phyloP scores from a whole-genome alignment of 169 alveolate species.

The Nephromyces sp. region DNA sequence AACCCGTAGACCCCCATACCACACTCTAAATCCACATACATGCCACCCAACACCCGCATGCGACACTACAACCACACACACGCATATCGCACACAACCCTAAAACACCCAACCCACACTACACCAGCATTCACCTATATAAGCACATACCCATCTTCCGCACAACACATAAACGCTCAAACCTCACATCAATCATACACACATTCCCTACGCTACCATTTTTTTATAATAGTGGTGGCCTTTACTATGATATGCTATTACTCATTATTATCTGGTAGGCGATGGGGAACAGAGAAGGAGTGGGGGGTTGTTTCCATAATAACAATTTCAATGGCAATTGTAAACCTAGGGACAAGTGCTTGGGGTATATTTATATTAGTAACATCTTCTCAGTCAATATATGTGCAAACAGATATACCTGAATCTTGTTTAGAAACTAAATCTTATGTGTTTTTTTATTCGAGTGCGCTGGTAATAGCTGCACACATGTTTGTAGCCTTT shows the following conservation, averaged over 20 bases:
- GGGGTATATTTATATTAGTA: slow-evolving; percentile 20
- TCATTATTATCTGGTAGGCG: slow-evolving; percentile 12
- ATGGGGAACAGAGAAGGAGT: slow-evolving; percentile 34
- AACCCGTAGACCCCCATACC: too few relatives aligned
- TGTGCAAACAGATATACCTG: not conserved
- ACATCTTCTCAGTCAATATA: slow-evolving; percentile 3
- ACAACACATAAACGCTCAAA: too few relatives aligned
- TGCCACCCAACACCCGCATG: too few relatives aligned
- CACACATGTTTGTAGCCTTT: slow-evolving; percentile 20
- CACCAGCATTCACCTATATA: too few relatives aligned
- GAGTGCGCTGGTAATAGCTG: slow-evolving; percentile 11
- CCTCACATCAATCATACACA: too few relatives aligned
- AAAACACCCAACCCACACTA: too few relatives aligned
- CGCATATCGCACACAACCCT: too few relatives aligned
- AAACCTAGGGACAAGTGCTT: slow-evolving; percentile 15
- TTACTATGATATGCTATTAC: slow-evolving; percentile 11
- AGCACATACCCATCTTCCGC: too few relatives aligned
- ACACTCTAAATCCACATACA: too few relatives aligned
- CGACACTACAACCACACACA: too few relatives aligned
- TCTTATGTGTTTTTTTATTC: slow-evolving; percentile 12
- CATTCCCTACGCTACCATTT: too few relatives aligned
- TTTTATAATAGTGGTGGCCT: slow-evolving; percentile 16
- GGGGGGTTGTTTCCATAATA: slow-evolving; percentile 24
- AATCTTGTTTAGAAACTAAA: slow-evolving; percentile 9
- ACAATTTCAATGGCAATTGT: slow-evolving; percentile 25